Percentiles rank a stretch among this genome's conserved stretches.
Conservation (phyloP, 129 eudicot genomes). For the Lonicera japonica region DNA sequence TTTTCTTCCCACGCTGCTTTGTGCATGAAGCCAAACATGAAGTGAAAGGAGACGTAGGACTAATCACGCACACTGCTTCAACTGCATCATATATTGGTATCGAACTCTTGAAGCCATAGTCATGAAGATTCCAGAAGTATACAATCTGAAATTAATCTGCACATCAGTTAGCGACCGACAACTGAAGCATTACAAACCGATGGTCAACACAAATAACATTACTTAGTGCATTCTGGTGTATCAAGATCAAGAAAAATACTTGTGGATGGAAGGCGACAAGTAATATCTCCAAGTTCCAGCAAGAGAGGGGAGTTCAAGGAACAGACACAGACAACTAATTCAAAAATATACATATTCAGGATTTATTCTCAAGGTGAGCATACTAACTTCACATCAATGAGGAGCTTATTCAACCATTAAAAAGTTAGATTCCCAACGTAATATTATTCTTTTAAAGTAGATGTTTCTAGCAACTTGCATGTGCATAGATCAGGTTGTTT, state of each 20-base stretch:
- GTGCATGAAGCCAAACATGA: slow-evolving; percentile 27
- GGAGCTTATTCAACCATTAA: not conserved
- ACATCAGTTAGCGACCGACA: slow-evolving; percentile 11
- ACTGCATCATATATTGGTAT: slow-evolving; percentile 71
- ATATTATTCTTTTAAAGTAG: too few relatives aligned
- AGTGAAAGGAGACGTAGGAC: slow-evolving; percentile 39
- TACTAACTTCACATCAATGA: not conserved
- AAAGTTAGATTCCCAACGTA: too few relatives aligned
- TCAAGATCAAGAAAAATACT: not conserved
- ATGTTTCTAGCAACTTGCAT: too few relatives aligned
- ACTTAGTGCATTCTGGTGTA: not conserved
- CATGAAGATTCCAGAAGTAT: slow-evolving; percentile 80
- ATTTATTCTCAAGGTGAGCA: too few relatives aligned
- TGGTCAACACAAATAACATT: not conserved
- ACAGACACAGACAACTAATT: too few relatives aligned
- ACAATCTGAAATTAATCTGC: slow-evolving; percentile 43
- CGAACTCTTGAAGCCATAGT: slow-evolving; percentile 43
- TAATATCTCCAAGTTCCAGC: too few relatives aligned
- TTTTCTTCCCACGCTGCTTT: slow-evolving; percentile 33
- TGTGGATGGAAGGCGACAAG: too few relatives aligned
- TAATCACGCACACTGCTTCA: slow-evolving; percentile 58
- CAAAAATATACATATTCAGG: too few relatives aligned
- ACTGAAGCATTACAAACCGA: not conserved
- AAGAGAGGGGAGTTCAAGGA: too few relatives aligned
- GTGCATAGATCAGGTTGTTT: too few relatives aligned